A percentile compares a stretch with the other conserved stretches of the same genome.
Evolutionary conservation across 2,329 filamentous ascomycete species (phyloP).

Genomic region (Talaromyces sp.): DNA sequence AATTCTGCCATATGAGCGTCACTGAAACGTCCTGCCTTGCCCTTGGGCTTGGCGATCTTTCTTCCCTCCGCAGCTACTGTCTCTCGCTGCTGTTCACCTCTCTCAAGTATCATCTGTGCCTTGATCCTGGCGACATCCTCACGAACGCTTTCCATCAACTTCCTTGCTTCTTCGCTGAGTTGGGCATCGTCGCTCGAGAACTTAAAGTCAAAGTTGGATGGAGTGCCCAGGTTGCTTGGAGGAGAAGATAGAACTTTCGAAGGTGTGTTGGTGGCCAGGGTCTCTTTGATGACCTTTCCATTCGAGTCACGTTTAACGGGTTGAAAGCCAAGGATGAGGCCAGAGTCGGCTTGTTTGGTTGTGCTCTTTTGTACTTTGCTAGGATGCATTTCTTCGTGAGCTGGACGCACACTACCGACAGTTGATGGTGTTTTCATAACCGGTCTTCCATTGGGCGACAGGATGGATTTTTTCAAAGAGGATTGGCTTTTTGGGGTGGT

Average conservation of each 20-base stretch:
- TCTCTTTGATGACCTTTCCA: conserved; percentile 31
- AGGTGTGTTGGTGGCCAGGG: conserved; percentile 34
- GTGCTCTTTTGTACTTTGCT: conserved; percentile 71
- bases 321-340: conserved; percentile 73
- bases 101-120: conserved; percentile 59
- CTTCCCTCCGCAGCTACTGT: conserved; percentile 48
- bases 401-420: conserved; percentile 62
- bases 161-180: conserved; percentile 48
- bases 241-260: conserved; percentile 36
- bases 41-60: conserved; percentile 74
- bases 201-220: conserved; percentile 43
- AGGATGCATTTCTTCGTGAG: conserved; percentile 83
- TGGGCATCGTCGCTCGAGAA: conserved; percentile 41
- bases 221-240: conserved; percentile 36
- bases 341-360: conserved; percentile 71
- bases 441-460: conserved; percentile 24
- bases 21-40: conserved; percentile 73
- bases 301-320: conserved; percentile 55
- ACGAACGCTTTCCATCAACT: conserved; percentile 61
- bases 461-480: conserved; percentile 27
- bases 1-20: conserved; percentile 82
- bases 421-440: conserved; percentile 40
- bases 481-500: conserved; percentile 19
- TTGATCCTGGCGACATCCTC: conserved; percentile 68
- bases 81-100: conserved; percentile 50